A percentile compares a stretch with the other conserved stretches of the same genome.
Evolutionary conservation across 176 grass and related monocot genomes (phyloP).

Genomic region (Cenchrus purpureus): DNA sequence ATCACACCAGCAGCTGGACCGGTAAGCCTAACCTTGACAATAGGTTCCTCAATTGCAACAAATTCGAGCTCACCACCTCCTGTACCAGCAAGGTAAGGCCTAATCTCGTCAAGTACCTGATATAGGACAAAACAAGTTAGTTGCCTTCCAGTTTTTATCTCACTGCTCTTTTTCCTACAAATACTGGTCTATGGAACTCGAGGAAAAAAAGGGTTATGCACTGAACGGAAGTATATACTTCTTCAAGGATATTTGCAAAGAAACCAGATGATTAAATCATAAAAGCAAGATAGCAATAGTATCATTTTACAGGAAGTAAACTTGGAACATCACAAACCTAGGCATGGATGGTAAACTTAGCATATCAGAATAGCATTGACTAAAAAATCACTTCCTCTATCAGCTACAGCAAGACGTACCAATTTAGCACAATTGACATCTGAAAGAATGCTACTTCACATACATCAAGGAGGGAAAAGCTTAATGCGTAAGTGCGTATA

Average conservation of each 20-base stretch:
- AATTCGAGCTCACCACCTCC: constrained; percentile 90
- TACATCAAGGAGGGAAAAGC: not conserved
- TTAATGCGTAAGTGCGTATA: not conserved
- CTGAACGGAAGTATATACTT: not conserved
- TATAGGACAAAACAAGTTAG: constrained; percentile 17
- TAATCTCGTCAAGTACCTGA: constrained; percentile 95
- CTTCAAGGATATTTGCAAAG: not conserved
- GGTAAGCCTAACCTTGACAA: constrained; percentile 80
- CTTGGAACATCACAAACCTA: not conserved
- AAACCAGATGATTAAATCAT: not conserved
- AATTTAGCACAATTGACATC: not conserved
- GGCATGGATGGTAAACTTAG: not conserved
- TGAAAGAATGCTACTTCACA: constrained; percentile 14
- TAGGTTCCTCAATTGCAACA: constrained; percentile 84
- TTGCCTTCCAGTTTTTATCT: not conserved
- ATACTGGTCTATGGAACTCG: not conserved
- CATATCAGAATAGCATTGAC: not conserved
- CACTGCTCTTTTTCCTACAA: not conserved
- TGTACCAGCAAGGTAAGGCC: constrained; percentile 92
- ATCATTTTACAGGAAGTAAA: not conserved
- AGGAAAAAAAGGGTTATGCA: not conserved
- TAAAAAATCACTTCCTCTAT: not conserved
- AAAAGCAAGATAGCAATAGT: not conserved
- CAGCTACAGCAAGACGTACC: not conserved
- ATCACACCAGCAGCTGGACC: constrained; percentile 87